These are phyloP conservation scores for Solanum arcanum DNA, from an alignment of 257 asterid species.

Conservation along the genomic window DNA sequence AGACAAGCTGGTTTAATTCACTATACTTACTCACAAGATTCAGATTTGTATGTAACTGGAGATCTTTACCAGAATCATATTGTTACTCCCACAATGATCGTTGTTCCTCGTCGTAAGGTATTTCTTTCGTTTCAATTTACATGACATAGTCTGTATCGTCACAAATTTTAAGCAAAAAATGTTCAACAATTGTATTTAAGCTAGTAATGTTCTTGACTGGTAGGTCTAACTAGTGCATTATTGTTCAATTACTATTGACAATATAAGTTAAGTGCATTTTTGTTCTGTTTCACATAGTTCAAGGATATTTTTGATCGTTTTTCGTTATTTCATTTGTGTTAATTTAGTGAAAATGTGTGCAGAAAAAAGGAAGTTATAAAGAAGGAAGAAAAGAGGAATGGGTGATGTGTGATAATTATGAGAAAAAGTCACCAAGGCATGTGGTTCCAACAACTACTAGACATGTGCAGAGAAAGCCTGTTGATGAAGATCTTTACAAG, in stretches of 20 bases:
- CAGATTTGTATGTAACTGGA: conserved; percentile 10
- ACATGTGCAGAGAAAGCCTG: conserved; percentile 34
- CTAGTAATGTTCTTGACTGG: neutral
- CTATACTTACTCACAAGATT: conserved; percentile 1
- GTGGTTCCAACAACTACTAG: conserved; percentile 9
- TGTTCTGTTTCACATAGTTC: fast-evolving
- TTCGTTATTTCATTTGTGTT: neutral
- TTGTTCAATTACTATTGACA: neutral
- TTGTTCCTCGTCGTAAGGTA: conserved; percentile 8
- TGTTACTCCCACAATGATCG: conserved; percentile 12
- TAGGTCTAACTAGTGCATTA: neutral
- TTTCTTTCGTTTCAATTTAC: neutral
- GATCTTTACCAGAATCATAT: conserved; percentile 9
- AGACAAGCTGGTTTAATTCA: neutral
- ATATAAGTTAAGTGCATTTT: no score
- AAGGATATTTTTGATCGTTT: no score
- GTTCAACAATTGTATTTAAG: neutral
- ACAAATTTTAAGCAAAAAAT: neutral
- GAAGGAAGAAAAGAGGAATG: conserved; percentile 23
- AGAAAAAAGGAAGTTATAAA: conserved; percentile 27
- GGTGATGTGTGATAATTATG: conserved; percentile 37
- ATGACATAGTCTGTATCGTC: neutral
- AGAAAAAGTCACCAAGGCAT: conserved; percentile 16
- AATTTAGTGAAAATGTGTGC: neutral
- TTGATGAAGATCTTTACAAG: conserved; percentile 80